Base-by-base conservation (phyloP, 768 basidiomycete species). In the Dacryopinax spathularia region DNA sequence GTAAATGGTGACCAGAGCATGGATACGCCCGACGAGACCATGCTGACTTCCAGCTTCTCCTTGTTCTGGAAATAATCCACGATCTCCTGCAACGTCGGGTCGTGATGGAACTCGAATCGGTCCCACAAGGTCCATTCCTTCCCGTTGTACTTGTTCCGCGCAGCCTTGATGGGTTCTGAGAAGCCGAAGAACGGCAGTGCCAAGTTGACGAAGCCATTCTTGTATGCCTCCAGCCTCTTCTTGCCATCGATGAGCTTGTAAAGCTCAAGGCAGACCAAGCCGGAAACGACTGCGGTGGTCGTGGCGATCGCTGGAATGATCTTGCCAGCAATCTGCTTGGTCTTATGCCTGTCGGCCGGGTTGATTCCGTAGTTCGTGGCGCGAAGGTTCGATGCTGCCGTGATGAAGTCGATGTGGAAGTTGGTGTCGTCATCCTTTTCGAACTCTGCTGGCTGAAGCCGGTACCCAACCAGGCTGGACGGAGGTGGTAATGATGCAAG, bases 291-390 rank as follows among this genome's bases (percentile, higher is more conserved):
- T 18, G 93, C 87, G 0, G 96, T 98, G 2, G 95, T 97, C 4
- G 95, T 98, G n/a, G 94, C 95, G 71, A 98, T 97, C 22, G 96
- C 96, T 64, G 96, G 96, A 67, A 99, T 98, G 72, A 98, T 98
- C 80, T 98, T 98, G 60, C 96, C 95, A 15, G 94, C 94, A 70
- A 97, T 95, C 74, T 93, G 89, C 78, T 98, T 98, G 39, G 96
- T 98, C 61, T 85, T 82, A 76, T 98, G 94, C 61, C 85, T 82
- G 75, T 94, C 91, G 15, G 94, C 91, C 20, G 81, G 77, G 60
- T 82, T 80, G 70, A 99, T 98, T 65, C 78, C 86, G 76, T 99
- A 99, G 77, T 98, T 98, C 77, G 84, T 82, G 5, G 96, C 96
- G 34, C 96, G 89, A 62, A 97, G 80, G 78, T 99, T 98, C 60